Evolutionary conservation across 2,329 filamentous ascomycete species (phyloP).

Genomic region (Xylaria digitata): DNA sequence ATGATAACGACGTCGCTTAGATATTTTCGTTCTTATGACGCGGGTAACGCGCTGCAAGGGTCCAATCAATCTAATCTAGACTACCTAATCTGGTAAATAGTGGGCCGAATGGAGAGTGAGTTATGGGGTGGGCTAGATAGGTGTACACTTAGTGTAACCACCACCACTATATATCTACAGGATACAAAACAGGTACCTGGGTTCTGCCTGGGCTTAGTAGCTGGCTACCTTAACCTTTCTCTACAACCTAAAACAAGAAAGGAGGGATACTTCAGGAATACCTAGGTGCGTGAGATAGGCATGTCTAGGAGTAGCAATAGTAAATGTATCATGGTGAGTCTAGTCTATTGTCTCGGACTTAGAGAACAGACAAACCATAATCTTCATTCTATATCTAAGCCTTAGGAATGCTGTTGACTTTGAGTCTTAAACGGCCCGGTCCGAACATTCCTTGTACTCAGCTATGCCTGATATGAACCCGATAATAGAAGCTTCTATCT

Average conservation of each 20-base stretch:
- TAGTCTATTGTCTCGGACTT: not conserved
- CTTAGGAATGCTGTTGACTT: not conserved
- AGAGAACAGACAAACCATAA: not conserved
- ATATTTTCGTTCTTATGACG: conserved; percentile 30
- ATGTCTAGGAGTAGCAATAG: no score
- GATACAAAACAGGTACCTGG: not conserved
- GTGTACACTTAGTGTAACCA: no score
- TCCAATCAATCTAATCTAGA: not conserved
- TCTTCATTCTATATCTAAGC: not conserved
- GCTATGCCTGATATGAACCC: not conserved
- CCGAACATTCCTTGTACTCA: not conserved
- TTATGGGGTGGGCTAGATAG: conserved; percentile 7
- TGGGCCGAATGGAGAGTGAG: conserved; percentile 6
- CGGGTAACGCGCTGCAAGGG: conserved; percentile 34
- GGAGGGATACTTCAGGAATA: no score
- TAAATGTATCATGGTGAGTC: no score
- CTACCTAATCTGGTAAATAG: not conserved
- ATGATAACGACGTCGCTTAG: not conserved
- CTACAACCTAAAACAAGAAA: no score
- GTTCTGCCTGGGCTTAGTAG: not conserved
- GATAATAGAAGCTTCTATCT: not conserved
- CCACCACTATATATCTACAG: no score
- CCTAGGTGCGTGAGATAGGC: no score
- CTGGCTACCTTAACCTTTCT: not conserved
- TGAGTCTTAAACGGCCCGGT: not conserved